Conservation (phyloP, 169 alveolate species). For the Plasmodium adleri region DNA sequence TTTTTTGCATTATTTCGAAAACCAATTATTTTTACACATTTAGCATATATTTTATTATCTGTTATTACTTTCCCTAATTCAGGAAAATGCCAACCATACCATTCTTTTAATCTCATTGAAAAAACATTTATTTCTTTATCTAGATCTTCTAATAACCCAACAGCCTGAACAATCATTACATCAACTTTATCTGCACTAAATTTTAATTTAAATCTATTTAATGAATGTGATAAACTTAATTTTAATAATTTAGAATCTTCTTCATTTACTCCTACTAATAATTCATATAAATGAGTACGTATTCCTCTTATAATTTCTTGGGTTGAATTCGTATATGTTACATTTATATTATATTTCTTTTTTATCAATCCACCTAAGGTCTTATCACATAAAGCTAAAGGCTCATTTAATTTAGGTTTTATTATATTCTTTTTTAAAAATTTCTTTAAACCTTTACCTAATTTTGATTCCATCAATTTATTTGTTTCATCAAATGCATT, state of each 20-base stretch:
- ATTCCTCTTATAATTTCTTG: constrained; percentile 92
- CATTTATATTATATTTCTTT: constrained; percentile 89
- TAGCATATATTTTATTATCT: constrained; percentile 95
- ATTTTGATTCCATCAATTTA: constrained; percentile 91
- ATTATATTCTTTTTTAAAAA: constrained; percentile 95
- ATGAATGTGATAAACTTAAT: constrained; percentile 92
- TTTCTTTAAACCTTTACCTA: constrained; percentile 94
- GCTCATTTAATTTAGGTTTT: constrained; percentile 89
- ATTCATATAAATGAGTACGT: constrained; percentile 86
- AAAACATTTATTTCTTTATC: constrained; percentile 99
- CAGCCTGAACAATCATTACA: constrained; percentile 99
- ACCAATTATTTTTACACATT: constrained; percentile 92
- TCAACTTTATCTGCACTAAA: constrained; percentile 99
- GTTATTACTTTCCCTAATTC: constrained; percentile 97
- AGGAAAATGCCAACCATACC: constrained; percentile 99
- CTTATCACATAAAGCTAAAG: constrained; percentile 92
- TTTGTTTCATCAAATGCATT: constrained; percentile 83
- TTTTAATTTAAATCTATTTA: constrained; percentile 96
- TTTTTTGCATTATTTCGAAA: constrained; percentile 88
- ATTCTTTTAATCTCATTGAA: constrained; percentile 98
- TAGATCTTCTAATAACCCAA: constrained; percentile 96
- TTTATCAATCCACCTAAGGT: constrained; percentile 90
- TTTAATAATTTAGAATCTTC: constrained; percentile 79
- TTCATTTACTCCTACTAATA: constrained; percentile 90
- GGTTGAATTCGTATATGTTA: constrained; percentile 88